A percentile compares a stretch with the other conserved stretches of the same genome.
These are phyloP conservation scores for Boletus vinaceobasis DNA, from an alignment of 768 basidiomycete species.

Conservation along the genomic window DNA sequence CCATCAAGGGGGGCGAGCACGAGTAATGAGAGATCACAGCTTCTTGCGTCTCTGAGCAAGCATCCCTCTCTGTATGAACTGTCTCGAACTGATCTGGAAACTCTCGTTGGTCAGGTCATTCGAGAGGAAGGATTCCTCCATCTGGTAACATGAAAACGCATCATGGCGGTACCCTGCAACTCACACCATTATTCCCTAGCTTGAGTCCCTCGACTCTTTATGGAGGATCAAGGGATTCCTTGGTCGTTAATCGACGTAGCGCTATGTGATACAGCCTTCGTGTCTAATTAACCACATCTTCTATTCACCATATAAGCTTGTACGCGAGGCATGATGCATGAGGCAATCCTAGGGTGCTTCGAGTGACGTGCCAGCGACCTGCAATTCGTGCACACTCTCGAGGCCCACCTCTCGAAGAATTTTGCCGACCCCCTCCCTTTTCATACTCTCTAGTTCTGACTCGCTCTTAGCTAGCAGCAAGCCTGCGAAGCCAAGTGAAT, in stretches of 20 bases:
- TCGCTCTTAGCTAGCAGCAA: conserved; percentile 85
- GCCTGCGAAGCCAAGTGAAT: conserved; percentile 88
- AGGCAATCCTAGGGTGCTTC: conserved; percentile 29
- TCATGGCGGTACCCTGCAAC: neutral
- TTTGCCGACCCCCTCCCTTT: conserved; percentile 55
- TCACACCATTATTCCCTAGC: conserved; percentile 35
- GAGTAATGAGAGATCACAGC: conserved; percentile 11
- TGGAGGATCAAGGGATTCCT: conserved; percentile 46
- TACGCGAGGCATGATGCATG: neutral
- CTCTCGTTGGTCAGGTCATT: conserved; percentile 56
- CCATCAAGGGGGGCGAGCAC: conserved; percentile 5
- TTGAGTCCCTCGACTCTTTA: conserved; percentile 52
- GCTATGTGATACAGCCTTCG: neutral
- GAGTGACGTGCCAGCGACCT: conserved; percentile 47
- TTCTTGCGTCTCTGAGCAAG: conserved; percentile 43
- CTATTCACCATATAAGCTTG: neutral
- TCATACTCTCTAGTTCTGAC: conserved; percentile 67
- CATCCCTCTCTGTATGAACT: conserved; percentile 52
- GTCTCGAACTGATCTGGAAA: conserved; percentile 49
- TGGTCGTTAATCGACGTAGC: conserved; percentile 13
- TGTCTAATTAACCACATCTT: neutral
- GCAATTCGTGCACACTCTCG: conserved; percentile 64
- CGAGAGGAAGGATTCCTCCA: conserved; percentile 74
- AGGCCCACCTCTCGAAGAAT: conserved; percentile 65
- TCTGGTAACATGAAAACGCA: conserved; percentile 48